Percentiles rank a stretch among this genome's conserved stretches.
phyloP scores from a whole-genome alignment of 2,329 filamentous ascomycete genomes.

The Dothideomycetes sp. region DNA sequence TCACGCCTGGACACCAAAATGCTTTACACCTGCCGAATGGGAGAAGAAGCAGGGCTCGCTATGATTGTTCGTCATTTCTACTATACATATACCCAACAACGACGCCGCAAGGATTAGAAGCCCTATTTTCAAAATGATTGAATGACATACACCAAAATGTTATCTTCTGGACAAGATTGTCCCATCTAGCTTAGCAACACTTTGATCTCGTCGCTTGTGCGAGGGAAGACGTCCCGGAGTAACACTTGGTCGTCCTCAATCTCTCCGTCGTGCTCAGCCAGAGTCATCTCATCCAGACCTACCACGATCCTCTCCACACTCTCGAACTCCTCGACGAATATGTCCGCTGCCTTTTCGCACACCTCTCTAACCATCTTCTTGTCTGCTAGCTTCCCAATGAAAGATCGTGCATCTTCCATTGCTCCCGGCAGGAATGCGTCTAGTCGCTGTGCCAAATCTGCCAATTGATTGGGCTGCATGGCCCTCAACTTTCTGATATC shows the following conservation, averaged over 20 bases:
- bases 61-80: not conserved
- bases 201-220: slow-evolving; percentile 54
- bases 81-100: slow-evolving; percentile 9
- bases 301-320: slow-evolving; percentile 54
- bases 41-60: slow-evolving; percentile 49
- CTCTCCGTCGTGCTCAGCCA: slow-evolving; percentile 26
- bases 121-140: too few relatives aligned
- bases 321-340: slow-evolving; percentile 80
- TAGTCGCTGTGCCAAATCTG: slow-evolving; percentile 61
- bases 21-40: slow-evolving; percentile 86
- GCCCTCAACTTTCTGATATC: slow-evolving; percentile 43
- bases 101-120: not conserved
- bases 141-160: not conserved
- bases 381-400: slow-evolving; percentile 64
- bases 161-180: too few relatives aligned
- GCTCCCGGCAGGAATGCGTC: slow-evolving; percentile 91
- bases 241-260: slow-evolving; percentile 30
- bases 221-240: slow-evolving; percentile 51
- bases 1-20: slow-evolving; percentile 92
- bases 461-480: slow-evolving; percentile 54
- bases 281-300: slow-evolving; percentile 46
- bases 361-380: slow-evolving; percentile 62
- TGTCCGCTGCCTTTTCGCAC: slow-evolving; percentile 72
- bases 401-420: slow-evolving; percentile 81
- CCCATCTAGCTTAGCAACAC: slow-evolving; percentile 50